Evolutionary conservation across 2,329 filamentous ascomycete species (phyloP), one percentile per base, ranked within the genome.

Genomic region (Xylaria polymorpha): DNA sequence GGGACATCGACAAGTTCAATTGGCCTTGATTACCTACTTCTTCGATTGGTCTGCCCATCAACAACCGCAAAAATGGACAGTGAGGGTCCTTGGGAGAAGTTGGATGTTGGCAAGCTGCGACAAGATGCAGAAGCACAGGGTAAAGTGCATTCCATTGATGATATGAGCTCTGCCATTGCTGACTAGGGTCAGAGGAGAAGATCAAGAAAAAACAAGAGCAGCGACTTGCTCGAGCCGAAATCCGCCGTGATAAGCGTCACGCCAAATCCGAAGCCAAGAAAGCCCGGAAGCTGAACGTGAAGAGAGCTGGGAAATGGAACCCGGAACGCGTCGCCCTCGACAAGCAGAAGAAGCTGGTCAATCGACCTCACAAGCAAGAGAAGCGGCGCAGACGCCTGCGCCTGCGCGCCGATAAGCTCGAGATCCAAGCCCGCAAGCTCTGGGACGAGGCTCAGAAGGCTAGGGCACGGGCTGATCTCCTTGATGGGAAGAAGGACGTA

Each of bases 361-460:
- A 72, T 44, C 66, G 69, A 48, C 57, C 72, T 12, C 75, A 74
- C 58, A 82, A 82, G 72, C 71, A 76, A 8, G 81, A 83, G 69
- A 83, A 81, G 77, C 79, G 77, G 57, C 80, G 78, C 46, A 73
- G 77, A 59, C 80, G 79, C 22, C 72, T 84, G 59, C 77, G 81
- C 29, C 69, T 70, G n/a, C 80, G 81, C 35, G 80, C 81, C 39
- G 78, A 82, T 32, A 81, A 81, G 73, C 77, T 84, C 43, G 80
- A 84, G 74, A 74, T 73, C 2, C 77, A 84, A 74, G 82, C 80
- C 1, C 71, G 76, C 25, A 81, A 81, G 76, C 68, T 86, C 41
- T 72, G 83, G 72, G 75, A 73, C 0, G 79, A 85, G 66, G 80
- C 84, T 0, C 79, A 82, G 69, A 80, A 78, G 66, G 75, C 75